phyloP scores from a whole-genome alignment of 2,329 filamentous ascomycete genomes.

The Aspergillus fructus region DNA sequence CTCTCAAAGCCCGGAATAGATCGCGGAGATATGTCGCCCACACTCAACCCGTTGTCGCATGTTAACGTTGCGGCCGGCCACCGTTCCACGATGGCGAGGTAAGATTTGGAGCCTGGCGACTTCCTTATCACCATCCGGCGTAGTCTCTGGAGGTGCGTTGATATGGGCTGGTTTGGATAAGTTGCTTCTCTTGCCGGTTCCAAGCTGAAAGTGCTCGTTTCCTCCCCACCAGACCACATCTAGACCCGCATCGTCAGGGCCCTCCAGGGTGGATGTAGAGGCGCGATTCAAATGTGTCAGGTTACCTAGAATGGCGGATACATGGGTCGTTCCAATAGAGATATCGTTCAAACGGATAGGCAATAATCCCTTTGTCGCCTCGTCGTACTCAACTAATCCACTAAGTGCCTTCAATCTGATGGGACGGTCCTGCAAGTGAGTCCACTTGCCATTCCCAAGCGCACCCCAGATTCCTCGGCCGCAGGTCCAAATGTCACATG shows the following conservation, averaged over 20 bases:
- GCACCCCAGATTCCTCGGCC: conserved; percentile 82
- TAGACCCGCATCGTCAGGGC: conserved; percentile 78
- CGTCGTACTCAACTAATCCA: conserved; percentile 83
- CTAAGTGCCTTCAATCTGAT: conserved; percentile 81
- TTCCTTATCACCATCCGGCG: conserved; percentile 60
- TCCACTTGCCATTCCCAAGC: conserved; percentile 85
- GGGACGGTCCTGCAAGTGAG: conserved; percentile 75
- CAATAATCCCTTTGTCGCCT: conserved; percentile 62
- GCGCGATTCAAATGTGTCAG: conserved; percentile 64
- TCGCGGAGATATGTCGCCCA: conserved; percentile 75
- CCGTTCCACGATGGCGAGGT: conserved; percentile 67
- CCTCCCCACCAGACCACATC: conserved; percentile 93
- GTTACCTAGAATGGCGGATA: conserved; percentile 80
- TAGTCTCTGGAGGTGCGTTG: conserved; percentile 66
- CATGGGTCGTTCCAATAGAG: conserved; percentile 76
- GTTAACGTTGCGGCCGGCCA: conserved; percentile 69
- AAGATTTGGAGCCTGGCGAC: conserved; percentile 78
- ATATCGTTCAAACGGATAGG: conserved; percentile 77
- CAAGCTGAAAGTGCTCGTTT: conserved; percentile 91
- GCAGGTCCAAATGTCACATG: conserved; percentile 80
- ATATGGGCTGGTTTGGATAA: conserved; percentile 74
- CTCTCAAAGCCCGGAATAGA: conserved; percentile 67
- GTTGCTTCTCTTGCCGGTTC: conserved; percentile 86
- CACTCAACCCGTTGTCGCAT: conserved; percentile 88
- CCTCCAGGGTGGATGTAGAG: conserved; percentile 57